Conservation (phyloP, 192 early-diverging fungal genomes). For the Linnemannia schmuckeri region DNA sequence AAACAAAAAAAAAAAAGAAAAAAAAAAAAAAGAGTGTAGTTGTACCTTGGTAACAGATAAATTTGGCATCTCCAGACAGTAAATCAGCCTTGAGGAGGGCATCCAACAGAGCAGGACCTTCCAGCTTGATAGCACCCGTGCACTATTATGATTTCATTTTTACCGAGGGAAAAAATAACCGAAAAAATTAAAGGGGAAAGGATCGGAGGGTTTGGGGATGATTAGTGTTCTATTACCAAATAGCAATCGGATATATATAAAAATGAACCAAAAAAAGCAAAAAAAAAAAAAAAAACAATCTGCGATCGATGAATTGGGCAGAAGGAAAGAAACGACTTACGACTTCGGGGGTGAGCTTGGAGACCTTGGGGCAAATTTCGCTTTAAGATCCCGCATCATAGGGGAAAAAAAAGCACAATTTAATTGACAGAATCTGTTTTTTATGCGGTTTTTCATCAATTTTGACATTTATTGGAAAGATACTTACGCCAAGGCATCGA, state of each 20-base stretch:
- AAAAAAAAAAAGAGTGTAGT: too few species aligned
- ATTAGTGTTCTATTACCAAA: neutral
- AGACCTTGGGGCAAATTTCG: slow-evolving; percentile 22
- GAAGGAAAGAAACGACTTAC: slow-evolving; percentile 6
- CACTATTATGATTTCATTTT: slow-evolving; percentile 33
- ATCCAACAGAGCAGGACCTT: slow-evolving; percentile 54
- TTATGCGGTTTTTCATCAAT: too few species aligned
- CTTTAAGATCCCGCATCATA: neutral
- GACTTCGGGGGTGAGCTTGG: slow-evolving; percentile 15
- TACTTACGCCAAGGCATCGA: neutral
- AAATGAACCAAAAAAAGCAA: neutral
- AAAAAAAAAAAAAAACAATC: neutral
- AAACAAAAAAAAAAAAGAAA: too few species aligned
- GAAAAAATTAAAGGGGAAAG: neutral
- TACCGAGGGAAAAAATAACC: neutral
- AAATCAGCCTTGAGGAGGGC: slow-evolving; percentile 50
- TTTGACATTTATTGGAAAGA: neutral
- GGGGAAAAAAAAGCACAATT: neutral
- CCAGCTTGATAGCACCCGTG: slow-evolving; percentile 57
- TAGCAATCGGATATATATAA: neutral
- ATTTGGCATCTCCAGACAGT: slow-evolving; percentile 46
- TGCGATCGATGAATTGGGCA: neutral
- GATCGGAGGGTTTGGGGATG: neutral
- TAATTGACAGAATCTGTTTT: neutral
- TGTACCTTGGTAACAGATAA: slow-evolving; percentile 48